Percentiles rank a stretch among this genome's conserved stretches.
These are phyloP conservation scores for Sclerotinia minor DNA, from an alignment of 2,329 filamentous ascomycete genomes.

Conservation along the genomic window DNA sequence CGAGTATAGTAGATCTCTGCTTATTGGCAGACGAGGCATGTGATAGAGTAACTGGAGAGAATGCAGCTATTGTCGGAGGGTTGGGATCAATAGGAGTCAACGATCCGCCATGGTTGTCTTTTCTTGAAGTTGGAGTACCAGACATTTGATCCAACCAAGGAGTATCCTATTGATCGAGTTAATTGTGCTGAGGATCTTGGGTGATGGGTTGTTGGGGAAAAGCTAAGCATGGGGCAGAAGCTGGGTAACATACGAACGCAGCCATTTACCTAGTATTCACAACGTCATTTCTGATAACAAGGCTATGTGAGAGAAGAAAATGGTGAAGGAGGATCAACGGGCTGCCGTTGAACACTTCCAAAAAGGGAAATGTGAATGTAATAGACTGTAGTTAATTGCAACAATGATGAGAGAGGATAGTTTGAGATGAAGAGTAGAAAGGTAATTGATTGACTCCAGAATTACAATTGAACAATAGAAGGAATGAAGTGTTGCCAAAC, in stretches of 20 bases:
- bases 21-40: slow-evolving; percentile 62
- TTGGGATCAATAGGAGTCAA: slow-evolving; percentile 44
- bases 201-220: slow-evolving; percentile 11
- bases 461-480: slow-evolving; percentile 6
- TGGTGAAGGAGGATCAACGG: slow-evolving; percentile 2
- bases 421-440: neutral
- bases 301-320: slow-evolving; percentile 24
- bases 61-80: slow-evolving; percentile 80
- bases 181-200: slow-evolving; percentile 23
- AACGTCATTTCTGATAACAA: slow-evolving; percentile 40
- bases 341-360: neutral
- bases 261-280: slow-evolving; percentile 38
- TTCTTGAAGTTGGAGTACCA: slow-evolving; percentile 37
- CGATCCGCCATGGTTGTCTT: slow-evolving; percentile 36
- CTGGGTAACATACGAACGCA: slow-evolving; percentile 40
- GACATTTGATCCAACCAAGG: slow-evolving; percentile 43
- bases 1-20: slow-evolving; percentile 85
- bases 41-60: slow-evolving; percentile 80
- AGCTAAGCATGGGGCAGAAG: slow-evolving; percentile 20
- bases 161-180: slow-evolving; percentile 38
- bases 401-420: neutral
- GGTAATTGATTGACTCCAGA: neutral
- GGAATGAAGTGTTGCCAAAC: slow-evolving; percentile 6
- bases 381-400: neutral
- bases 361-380: neutral